Percentiles rank a stretch among this genome's conserved stretches.
phyloP scores from a whole-genome alignment of 352 stramenopile species.

The Blastocystis sp. region DNA sequence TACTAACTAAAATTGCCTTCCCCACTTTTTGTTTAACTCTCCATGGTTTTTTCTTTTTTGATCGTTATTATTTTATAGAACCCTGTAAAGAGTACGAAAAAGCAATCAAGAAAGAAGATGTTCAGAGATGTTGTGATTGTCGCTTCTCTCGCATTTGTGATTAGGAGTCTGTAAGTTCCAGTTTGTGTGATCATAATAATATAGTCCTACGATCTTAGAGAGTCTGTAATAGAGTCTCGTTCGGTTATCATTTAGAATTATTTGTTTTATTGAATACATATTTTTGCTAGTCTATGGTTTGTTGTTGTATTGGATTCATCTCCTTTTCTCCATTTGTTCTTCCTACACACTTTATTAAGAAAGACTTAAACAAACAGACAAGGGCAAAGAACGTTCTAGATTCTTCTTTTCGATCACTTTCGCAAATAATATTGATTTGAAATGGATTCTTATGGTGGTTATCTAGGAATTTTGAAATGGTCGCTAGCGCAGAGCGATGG shows the following conservation, averaged over 20 bases:
- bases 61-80: neutral
- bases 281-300: neutral
- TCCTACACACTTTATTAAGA: neutral
- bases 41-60: neutral
- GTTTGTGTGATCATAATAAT: neutral
- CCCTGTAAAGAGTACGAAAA: neutral
- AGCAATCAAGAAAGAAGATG: constrained; percentile 51
- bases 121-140: constrained; percentile 25
- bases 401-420: neutral
- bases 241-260: neutral
- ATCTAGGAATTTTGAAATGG: constrained; percentile 62
- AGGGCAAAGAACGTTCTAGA: constrained; percentile 37
- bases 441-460: constrained; percentile 57
- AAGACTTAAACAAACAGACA: neutral
- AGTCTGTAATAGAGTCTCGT: neutral
- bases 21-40: neutral
- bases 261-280: neutral
- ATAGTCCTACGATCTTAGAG: constrained; percentile 39
- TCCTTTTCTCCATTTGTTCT: neutral
- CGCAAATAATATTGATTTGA: neutral
- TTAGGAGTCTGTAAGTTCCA: neutral
- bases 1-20: no score
- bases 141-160: neutral
- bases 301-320: neutral
- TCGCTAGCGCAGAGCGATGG: constrained; percentile 48